phyloP scores from a whole-genome alignment of 148 eudicot species.

The Chenopodium formosanum region DNA sequence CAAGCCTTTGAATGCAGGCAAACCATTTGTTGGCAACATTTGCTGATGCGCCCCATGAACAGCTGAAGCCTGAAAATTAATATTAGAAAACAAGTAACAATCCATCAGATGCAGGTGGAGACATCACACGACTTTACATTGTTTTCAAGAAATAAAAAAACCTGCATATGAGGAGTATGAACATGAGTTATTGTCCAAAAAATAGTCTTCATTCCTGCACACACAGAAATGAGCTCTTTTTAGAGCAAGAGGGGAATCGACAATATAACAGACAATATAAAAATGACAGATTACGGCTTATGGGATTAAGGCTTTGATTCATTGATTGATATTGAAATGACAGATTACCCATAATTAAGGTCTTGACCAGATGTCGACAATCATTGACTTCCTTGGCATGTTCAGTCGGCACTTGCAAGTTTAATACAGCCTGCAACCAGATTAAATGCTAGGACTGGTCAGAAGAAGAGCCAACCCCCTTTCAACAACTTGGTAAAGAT shows the following conservation, averaged over 20 bases:
- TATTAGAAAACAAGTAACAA: slow-evolving; percentile 13
- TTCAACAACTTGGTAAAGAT: neutral
- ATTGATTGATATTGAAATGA: neutral
- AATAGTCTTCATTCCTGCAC: slow-evolving; percentile 96
- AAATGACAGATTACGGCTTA: slow-evolving; percentile 31
- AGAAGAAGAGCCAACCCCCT: slow-evolving; percentile 5
- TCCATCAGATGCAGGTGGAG: slow-evolving; percentile 6
- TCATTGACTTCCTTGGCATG: slow-evolving; percentile 92
- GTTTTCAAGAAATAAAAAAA: slow-evolving; percentile 14
- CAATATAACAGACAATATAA: neutral
- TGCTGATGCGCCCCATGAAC: slow-evolving; percentile 84
- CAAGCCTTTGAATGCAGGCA: slow-evolving; percentile 82
- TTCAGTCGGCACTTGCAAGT: slow-evolving; percentile 81
- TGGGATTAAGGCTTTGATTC: no score
- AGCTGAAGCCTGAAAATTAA: slow-evolving; percentile 52
- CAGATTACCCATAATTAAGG: slow-evolving; percentile 82
- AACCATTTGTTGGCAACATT: slow-evolving; percentile 59
- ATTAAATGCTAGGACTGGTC: slow-evolving; percentile 1
- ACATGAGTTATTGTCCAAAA: slow-evolving; percentile 98
- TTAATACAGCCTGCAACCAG: slow-evolving; percentile 79
- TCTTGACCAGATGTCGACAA: slow-evolving; percentile 90
- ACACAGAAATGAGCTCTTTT: slow-evolving; percentile 6
- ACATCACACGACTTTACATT: neutral
- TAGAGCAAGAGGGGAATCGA: neutral
- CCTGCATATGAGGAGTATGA: slow-evolving; percentile 90